Base-by-base conservation (phyloP, 1,139 yeast genomes). In the Pichia sp. region DNA sequence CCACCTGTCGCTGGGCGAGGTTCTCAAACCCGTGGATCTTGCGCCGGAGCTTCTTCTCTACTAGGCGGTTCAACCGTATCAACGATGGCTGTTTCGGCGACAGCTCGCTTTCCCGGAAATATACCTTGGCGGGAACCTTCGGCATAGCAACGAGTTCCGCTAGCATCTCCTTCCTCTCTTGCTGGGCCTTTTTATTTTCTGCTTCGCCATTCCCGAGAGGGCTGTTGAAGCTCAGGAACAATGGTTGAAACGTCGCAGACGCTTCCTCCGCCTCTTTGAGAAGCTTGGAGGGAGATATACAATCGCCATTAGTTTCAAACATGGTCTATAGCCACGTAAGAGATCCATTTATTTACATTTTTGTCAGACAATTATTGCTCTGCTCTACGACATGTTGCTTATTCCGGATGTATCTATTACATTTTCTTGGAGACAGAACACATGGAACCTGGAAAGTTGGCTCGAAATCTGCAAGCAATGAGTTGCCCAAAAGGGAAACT, bases 1-100 rank as follows among this genome's bases (percentile, higher is more conserved):
- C 50, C 20, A 51, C 7, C 17, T 51, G 17, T 6, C 30, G 20
- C 7, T 45, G 20, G 7, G 55, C 55, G 7, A 48, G 3, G 31
- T 48, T 52, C 4, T 45, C 27, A 24, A 12, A 50, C 2, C 44
- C 48, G 1, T 46, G 40, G 33, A 38, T n/a, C 30, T 29, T 14
- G 12, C 10, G 10, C 17, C 29, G 24, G 4, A 29, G 27, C 17
- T 8, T 14, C 40, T 6, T 14, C 7, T 36, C 16, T 14, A 36
- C 14, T 8, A 14, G 7, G 7, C n/a, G 10, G 16, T 14, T 8
- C 16, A 36, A 14, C 6, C n/a, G 16, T 36, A 12, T 36, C n/a
- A 36, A 2, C 10, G 16, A 36, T 12, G 40, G 40, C n/a, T 36
- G 40, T 14, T 36, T 36, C 6, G 16, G 12, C n/a, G 4, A 36